Conservation (phyloP, 1,284 basidiomycete genomes). For the Malassezia globosa region DNA sequence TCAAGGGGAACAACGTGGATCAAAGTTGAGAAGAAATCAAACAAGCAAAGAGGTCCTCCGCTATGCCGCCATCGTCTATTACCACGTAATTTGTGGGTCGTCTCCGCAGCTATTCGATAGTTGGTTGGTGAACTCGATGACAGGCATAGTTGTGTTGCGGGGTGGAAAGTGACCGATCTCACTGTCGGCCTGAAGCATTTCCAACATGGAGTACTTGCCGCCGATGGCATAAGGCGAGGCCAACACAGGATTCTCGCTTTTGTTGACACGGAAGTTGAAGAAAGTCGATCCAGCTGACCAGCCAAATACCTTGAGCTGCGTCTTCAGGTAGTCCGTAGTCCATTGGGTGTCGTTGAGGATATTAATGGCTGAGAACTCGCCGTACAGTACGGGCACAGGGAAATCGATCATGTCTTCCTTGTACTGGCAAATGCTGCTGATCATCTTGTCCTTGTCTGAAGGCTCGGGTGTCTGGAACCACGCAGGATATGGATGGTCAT, state of each 20-base stretch:
- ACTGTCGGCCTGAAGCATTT: constrained; percentile 13
- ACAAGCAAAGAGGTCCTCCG: too few species aligned
- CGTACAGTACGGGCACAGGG: constrained; percentile 32
- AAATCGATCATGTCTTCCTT: constrained; percentile 16
- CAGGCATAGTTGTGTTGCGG: not conserved
- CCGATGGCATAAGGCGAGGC: constrained; percentile 17
- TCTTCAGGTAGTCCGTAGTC: constrained; percentile 21
- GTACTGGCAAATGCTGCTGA: constrained; percentile 27
- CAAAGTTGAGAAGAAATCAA: too few species aligned
- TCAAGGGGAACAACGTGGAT: too few species aligned
- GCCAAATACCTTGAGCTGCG: constrained; percentile 36
- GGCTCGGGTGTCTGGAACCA: constrained; percentile 27
- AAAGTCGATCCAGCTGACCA: constrained; percentile 42
- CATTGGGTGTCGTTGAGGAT: constrained; percentile 19
- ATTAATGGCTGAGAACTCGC: constrained; percentile 34
- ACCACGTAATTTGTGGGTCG: not conserved
- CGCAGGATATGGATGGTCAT: constrained; percentile 41
- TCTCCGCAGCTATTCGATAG: constrained; percentile 2
- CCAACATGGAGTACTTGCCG: constrained; percentile 27
- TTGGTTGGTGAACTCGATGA: constrained; percentile 8
- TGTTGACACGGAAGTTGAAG: constrained; percentile 36
- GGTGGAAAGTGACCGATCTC: constrained; percentile 7
- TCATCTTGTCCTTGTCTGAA: constrained; percentile 18
- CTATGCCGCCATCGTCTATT: not conserved
- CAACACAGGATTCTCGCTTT: constrained; percentile 19